Base-by-base conservation (phyloP, 2,329 filamentous ascomycete genomes). In the Ilyonectria robusta region DNA sequence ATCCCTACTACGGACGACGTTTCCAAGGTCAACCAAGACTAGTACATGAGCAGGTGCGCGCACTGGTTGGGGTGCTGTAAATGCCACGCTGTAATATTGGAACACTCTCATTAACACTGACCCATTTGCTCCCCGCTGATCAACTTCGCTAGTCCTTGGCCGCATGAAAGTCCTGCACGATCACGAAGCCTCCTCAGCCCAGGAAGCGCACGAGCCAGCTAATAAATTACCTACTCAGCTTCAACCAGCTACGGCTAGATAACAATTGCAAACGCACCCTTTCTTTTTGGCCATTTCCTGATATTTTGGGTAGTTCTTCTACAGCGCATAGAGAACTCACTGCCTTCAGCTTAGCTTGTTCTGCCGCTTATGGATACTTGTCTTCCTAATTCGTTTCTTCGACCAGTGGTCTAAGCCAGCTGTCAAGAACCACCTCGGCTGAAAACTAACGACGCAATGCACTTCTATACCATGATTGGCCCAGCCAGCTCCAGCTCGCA, bases 141-240 rank as follows among this genome's bases (percentile, higher is more conserved):
- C 13, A 50, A 57, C 58, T 48, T 53, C 19, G 57, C 62, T 40
- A 50, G 47, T 56, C 51, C 62, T 33, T 37, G 57, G 56, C 35
- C 50, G 62, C 62, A 60, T 60, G n/a, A 60, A 60, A 10, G 56
- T 23, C 62, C 56, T 51, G 58, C 58, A 50, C 46, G 40, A 46
- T 46, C 55, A 47, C 55, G 42, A 58, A 58, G 23, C 55, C 55
- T 40, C 15, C 42, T 46, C 26, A 42, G 31, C 8, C 9, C 31
- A 17, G 40, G 21, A 26, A 35, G 46, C 51, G 61, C 54, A 63
- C 54, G 61, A 37, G 46, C 61, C 26, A 48, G 42, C 17, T 8
- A 29, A 56, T 50, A 47, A 55, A 19, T 33, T 19, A 53, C 57
- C 47, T 47, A 23, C 42, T 33, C 23, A 48, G 23, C 19, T 19